Percentiles rank a stretch among this genome's conserved stretches.
phyloP scores from a whole-genome alignment of 2,329 filamentous ascomycete genomes.

The Drechslerella dactyloides region DNA sequence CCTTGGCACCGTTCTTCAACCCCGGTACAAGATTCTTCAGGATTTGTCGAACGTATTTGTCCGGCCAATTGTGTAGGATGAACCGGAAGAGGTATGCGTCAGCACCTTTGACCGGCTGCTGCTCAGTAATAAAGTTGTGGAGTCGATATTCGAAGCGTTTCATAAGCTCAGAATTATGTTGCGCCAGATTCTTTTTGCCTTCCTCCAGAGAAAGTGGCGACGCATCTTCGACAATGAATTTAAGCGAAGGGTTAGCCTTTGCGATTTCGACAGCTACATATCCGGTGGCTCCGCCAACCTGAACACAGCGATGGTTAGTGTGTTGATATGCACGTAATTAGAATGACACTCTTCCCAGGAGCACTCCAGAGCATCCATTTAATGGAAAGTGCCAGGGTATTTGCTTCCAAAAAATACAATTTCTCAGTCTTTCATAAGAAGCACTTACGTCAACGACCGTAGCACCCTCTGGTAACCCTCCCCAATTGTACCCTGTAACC shows the following conservation, averaged over 20 bases:
- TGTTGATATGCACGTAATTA: not conserved
- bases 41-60: slow-evolving; percentile 51
- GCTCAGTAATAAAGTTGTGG: slow-evolving; percentile 54
- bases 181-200: slow-evolving; percentile 19
- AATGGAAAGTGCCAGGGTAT: not conserved
- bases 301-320: not conserved
- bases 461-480: slow-evolving; percentile 59
- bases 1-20: slow-evolving; percentile 33
- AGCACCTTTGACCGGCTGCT: slow-evolving; percentile 55
- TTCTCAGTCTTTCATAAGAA: too few species aligned
- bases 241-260: slow-evolving; percentile 62
- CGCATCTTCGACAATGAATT: slow-evolving; percentile 65
- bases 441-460: slow-evolving; percentile 64
- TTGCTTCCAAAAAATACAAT: not conserved
- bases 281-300: slow-evolving; percentile 65
- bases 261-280: slow-evolving; percentile 65
- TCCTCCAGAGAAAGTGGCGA: slow-evolving; percentile 15
- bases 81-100: slow-evolving; percentile 53
- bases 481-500: slow-evolving; percentile 65
- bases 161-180: slow-evolving; percentile 10
- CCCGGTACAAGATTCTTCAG: slow-evolving; percentile 51
- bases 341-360: not conserved
- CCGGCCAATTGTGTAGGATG: slow-evolving; percentile 55
- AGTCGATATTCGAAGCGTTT: slow-evolving; percentile 38
- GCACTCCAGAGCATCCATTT: not conserved